Base-by-base conservation (phyloP, 768 basidiomycete species). In the Tylopilus felleus region DNA sequence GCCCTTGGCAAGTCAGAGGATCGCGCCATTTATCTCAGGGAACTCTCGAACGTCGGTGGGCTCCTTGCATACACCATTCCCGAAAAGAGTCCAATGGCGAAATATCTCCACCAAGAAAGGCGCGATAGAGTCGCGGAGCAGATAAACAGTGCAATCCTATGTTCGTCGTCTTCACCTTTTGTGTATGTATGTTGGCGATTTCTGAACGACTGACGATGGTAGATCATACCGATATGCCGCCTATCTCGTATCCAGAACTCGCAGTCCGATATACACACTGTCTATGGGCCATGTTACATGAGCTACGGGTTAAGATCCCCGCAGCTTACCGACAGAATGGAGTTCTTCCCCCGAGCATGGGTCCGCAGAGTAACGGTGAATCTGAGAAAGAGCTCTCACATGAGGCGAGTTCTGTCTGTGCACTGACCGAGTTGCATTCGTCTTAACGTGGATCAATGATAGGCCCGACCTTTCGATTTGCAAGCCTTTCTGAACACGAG, bases 121-220 rank as follows among this genome's bases (percentile, higher is more conserved):
- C 80, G 94, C 55, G 86, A 90, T 58, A 82, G 81, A 6, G 80
- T 97, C 21, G 93, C 93, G 6, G 88, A 92, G 53, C 90, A 94
- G 71, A 85, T 98, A 39, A 89, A 95, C 59, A 78, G 82, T 41
- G 94, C 93, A 16, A 88, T 97, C 44, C 71, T 97, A 13, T 75
- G 94, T 94, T 61, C 66, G 90, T 77, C 2, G 2, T 33, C 1
- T 49, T 51, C 3, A 8, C 36, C 2, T 13, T 5, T 4, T 1
- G 35, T 53, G 19, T 9, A 21, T 21, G 8, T 16, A 33, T 33
- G 13, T 50, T 16, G 28, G 45, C 8, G 22, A 25, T 12, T 9
- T 48, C 45, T 57, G 49, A 67, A 48, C 6, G 22, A 39, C 33
- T 16, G 17, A 21, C 14, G 16, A 35, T 45, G 52, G 23, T 45